Conservation (phyloP, 169 alveolate species). For the Eimeria tenella region DNA sequence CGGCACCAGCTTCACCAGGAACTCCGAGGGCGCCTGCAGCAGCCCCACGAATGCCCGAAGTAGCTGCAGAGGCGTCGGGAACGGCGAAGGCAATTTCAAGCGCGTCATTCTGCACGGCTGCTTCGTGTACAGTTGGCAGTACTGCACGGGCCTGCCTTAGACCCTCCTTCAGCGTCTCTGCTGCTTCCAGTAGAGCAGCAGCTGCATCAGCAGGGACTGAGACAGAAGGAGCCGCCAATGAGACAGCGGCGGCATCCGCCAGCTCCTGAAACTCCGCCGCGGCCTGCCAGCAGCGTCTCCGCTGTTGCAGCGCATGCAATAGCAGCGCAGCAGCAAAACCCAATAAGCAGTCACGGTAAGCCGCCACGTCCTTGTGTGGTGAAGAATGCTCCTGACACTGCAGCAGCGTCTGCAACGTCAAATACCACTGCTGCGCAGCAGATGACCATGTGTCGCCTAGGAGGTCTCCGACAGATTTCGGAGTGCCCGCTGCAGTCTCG, state of each 20-base stretch:
- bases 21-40: neutral
- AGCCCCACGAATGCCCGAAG: neutral
- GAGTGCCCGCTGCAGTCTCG: neutral
- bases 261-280: conserved; percentile 54
- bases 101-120: conserved; percentile 57
- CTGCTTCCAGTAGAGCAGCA: conserved; percentile 32
- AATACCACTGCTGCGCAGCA: conserved; percentile 77
- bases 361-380: conserved; percentile 65
- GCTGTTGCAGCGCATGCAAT: conserved; percentile 75
- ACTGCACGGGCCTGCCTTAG: conserved; percentile 61
- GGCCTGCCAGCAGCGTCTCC: conserved; percentile 77
- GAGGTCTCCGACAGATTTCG: conserved; percentile 24
- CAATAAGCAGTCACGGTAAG: conserved; percentile 39
- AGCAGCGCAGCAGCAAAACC: conserved; percentile 73
- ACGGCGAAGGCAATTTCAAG: neutral
- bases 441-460: conserved; percentile 70
- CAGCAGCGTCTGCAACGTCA: conserved; percentile 72
- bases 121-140: conserved; percentile 45
- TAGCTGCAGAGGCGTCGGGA: neutral
- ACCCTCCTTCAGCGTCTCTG: conserved; percentile 51
- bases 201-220: conserved; percentile 15
- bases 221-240: conserved; percentile 30
- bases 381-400: conserved; percentile 33
- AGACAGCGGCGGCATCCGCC: conserved; percentile 41
- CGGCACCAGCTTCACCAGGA: neutral